Evolutionary conservation across 169 alveolate genomes (phyloP).

Genomic region (Amoebophrya sp.): DNA sequence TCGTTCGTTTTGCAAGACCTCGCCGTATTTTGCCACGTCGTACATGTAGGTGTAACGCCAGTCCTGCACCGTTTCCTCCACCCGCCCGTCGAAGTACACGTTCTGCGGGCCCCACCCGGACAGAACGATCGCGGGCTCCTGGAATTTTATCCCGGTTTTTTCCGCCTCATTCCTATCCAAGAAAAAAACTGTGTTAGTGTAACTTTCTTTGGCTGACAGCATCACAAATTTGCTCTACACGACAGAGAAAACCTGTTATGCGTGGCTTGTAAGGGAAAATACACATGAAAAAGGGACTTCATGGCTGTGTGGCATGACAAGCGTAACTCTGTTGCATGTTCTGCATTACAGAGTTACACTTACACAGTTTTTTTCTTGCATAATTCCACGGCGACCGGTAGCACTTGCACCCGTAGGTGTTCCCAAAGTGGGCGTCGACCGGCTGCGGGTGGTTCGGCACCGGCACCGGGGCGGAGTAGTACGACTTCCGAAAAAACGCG

Average conservation of each 20-base stretch:
- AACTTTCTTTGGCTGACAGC: too few species aligned
- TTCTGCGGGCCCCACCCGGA: conserved; percentile 19
- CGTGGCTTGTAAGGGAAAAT: too few species aligned
- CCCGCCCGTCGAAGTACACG: neutral
- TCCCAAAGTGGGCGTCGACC: neutral
- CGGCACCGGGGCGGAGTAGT: too few species aligned
- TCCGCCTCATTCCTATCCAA: conserved; percentile 12
- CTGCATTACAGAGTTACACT: too few species aligned
- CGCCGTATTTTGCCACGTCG: neutral
- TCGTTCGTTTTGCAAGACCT: neutral
- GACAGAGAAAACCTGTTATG: too few species aligned
- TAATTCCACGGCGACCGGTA: neutral
- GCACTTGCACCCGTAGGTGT: conserved; percentile 15
- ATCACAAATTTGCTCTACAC: too few species aligned
- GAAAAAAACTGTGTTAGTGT: too few species aligned
- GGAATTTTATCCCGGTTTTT: neutral
- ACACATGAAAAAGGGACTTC: too few species aligned
- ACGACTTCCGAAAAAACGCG: too few species aligned
- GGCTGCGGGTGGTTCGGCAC: neutral
- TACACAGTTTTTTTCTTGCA: too few species aligned
- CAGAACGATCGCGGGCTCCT: neutral
- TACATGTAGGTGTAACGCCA: conserved; percentile 14
- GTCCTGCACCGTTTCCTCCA: conserved; percentile 15
- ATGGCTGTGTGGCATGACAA: too few species aligned
- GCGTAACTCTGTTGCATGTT: too few species aligned